Percentiles rank a stretch among this genome's conserved stretches.
These are phyloP conservation scores for Silene uniflora DNA, from an alignment of 148 eudicot genomes.

Conservation along the genomic window DNA sequence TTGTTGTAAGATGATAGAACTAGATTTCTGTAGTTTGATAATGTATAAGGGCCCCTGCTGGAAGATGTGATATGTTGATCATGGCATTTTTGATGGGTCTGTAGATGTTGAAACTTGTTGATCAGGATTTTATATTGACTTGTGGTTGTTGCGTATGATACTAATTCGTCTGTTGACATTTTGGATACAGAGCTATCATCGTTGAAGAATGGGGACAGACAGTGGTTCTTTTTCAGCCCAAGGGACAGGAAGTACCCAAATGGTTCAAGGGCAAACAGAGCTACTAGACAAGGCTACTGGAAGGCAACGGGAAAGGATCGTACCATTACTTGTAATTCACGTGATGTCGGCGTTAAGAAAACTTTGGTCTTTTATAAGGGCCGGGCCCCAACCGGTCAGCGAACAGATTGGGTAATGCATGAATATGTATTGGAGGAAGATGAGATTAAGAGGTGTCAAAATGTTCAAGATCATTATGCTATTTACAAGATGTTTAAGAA, in stretches of 20 bases:
- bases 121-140: neutral
- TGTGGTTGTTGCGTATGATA: neutral
- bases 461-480: slow-evolving; percentile 57
- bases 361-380: slow-evolving; percentile 84
- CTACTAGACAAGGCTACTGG: slow-evolving; percentile 84
- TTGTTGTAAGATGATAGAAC: neutral
- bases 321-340: slow-evolving; percentile 44
- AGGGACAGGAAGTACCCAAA: slow-evolving; percentile 90
- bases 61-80: neutral
- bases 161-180: slow-evolving; percentile 5
- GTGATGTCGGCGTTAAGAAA: slow-evolving; percentile 79
- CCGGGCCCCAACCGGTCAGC: slow-evolving; percentile 78
- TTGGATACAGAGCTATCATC: slow-evolving; percentile 29
- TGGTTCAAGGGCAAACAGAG: slow-evolving; percentile 81
- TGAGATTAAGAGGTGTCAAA: slow-evolving; percentile 69
- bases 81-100: neutral
- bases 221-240: slow-evolving; percentile 93
- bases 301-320: slow-evolving; percentile 98
- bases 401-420: slow-evolving; percentile 99
- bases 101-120: slow-evolving; percentile 6
- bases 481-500: slow-evolving; percentile 84
- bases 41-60: too few relatives aligned
- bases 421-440: slow-evolving; percentile 78
- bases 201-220: slow-evolving; percentile 79
- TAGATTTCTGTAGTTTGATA: neutral